Evolutionary conservation across 2,329 filamentous ascomycete genomes (phyloP).

Genomic region (Paecilomyces fulvus): DNA sequence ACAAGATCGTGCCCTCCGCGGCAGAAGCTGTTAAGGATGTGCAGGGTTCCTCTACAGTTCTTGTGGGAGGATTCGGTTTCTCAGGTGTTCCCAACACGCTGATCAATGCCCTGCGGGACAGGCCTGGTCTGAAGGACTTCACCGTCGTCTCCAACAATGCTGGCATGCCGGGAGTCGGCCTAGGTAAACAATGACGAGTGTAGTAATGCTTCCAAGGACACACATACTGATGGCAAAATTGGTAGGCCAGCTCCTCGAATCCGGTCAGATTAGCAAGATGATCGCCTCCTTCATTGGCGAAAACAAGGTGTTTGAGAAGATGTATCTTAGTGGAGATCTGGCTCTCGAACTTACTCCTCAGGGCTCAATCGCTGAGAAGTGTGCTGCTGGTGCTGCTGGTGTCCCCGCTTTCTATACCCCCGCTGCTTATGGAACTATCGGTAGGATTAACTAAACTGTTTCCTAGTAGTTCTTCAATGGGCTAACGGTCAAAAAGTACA

Average conservation of each 20-base stretch:
- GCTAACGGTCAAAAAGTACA: constrained; percentile 29
- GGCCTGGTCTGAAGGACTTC: constrained; percentile 51
- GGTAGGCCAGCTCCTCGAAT: constrained; percentile 56
- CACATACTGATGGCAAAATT: background rate
- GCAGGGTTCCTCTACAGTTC: constrained; percentile 58
- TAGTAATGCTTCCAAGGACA: background rate
- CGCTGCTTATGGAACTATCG: constrained; percentile 68
- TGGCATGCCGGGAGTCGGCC: constrained; percentile 59
- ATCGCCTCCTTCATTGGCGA: constrained; percentile 69
- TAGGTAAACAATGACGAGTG: constrained; percentile 44
- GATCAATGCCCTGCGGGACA: constrained; percentile 58
- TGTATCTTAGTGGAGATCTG: constrained; percentile 77
- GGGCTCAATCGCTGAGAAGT: constrained; percentile 80
- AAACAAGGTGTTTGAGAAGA: constrained; percentile 79
- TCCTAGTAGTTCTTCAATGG: background rate
- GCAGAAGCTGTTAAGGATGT: constrained; percentile 65
- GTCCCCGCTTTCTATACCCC: constrained; percentile 83
- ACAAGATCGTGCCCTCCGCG: constrained; percentile 64
- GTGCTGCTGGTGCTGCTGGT: constrained; percentile 73
- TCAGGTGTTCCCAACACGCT: constrained; percentile 46
- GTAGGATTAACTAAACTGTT: constrained; percentile 10
- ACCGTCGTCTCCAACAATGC: constrained; percentile 79
- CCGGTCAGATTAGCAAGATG: constrained; percentile 66
- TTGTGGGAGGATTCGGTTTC: constrained; percentile 72
- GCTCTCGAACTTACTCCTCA: constrained; percentile 84